A percentile compares a stretch with the other conserved stretches of the same genome.
Evolutionary conservation across 2,329 filamentous ascomycete genomes (phyloP).

Genomic region (Periconia sp.): DNA sequence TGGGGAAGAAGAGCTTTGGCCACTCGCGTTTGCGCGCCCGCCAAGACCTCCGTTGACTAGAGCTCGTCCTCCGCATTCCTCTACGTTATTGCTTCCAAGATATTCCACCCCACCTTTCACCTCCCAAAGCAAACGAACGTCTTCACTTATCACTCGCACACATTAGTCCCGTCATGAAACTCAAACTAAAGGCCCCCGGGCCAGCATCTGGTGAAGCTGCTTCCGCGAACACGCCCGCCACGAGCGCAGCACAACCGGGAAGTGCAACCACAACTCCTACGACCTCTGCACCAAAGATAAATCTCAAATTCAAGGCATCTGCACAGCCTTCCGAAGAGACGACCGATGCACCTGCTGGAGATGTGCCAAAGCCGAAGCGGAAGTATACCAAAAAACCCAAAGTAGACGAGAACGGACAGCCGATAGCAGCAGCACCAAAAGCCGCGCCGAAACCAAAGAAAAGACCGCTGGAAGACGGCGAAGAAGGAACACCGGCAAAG

Average conservation of each 20-base stretch:
- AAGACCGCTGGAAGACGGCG: conserved; percentile 39
- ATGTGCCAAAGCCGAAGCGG: conserved; percentile 44
- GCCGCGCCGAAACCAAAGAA: conserved; percentile 33
- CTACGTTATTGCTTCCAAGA: not conserved
- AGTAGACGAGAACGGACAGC: conserved; percentile 30
- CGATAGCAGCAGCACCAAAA: conserved; percentile 26
- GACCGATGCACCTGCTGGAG: conserved; percentile 18
- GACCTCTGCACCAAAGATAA: conserved; percentile 8
- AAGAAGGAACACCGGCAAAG: conserved; percentile 34
- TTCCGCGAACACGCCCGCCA: conserved; percentile 12
- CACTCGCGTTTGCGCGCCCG: not conserved
- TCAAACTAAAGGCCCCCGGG: conserved; percentile 32
- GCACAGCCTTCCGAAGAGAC: conserved; percentile 22
- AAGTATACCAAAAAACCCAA: conserved; percentile 47
- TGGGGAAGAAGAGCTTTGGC: conserved; percentile 19
- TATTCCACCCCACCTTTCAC: not conserved
- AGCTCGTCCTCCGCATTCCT: not conserved
- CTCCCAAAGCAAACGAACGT: too few species aligned
- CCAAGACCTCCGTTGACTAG: conserved; percentile 1
- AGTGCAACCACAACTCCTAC: conserved; percentile 13
- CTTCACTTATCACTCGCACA: not conserved
- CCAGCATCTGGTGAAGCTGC: conserved; percentile 16
- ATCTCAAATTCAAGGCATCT: conserved; percentile 35
- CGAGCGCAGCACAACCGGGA: conserved; percentile 6
- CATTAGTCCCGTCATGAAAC: conserved; percentile 26